Evolutionary conservation across 2,329 filamentous ascomycete species (phyloP).

Genomic region (Sporothrix mexicana): DNA sequence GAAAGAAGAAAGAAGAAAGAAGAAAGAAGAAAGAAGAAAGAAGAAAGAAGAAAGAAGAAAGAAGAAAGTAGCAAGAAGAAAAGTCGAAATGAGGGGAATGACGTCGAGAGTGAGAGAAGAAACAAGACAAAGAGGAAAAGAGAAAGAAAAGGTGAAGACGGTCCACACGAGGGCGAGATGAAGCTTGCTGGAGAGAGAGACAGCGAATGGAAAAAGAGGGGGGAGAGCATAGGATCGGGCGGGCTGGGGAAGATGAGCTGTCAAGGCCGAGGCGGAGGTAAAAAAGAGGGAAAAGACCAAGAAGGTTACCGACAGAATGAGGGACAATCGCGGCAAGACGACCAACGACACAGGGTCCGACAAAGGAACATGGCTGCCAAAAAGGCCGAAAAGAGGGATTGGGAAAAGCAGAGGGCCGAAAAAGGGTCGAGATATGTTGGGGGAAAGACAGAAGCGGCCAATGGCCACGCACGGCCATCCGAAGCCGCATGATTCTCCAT

Average conservation of each 20-base stretch:
- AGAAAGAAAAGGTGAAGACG: background rate
- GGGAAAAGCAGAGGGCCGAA: constrained; percentile 3
- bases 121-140: background rate
- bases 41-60: background rate
- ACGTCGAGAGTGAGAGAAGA: background rate
- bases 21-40: background rate
- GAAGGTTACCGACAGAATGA: background rate
- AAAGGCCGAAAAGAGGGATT: background rate
- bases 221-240: background rate
- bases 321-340: background rate
- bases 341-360: background rate
- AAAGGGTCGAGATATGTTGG: background rate
- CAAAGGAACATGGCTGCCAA: background rate
- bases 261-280: background rate
- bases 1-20: background rate
- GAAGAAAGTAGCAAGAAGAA: background rate
- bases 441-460: background rate
- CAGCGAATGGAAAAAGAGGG: constrained; percentile 7
- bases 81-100: background rate
- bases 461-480: constrained; percentile 18
- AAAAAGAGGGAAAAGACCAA: background rate
- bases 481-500: constrained; percentile 20
- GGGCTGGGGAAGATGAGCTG: background rate
- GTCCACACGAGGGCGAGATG: background rate
- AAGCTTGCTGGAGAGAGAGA: constrained; percentile 3